Evolutionary conservation across 352 stramenopile species (phyloP).

Genomic region (Phytophthora chlamydospora): DNA sequence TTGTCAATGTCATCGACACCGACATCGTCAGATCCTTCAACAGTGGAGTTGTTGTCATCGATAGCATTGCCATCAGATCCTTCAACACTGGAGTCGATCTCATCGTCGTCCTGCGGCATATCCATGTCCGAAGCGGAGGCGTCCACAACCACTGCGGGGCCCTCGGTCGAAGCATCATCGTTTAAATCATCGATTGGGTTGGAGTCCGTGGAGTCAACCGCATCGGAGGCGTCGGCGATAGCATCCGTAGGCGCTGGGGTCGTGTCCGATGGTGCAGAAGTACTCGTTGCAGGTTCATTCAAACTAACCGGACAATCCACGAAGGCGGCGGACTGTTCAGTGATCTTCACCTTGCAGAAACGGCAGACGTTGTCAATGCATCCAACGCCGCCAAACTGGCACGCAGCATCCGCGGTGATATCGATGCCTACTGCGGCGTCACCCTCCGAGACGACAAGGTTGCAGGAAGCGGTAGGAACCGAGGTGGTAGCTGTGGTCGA

Average conservation of each 20-base stretch:
- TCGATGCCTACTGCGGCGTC: conserved; percentile 36
- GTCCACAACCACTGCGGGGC: no score
- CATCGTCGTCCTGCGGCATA: no score
- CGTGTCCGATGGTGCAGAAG: neutral
- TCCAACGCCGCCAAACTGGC: conserved; percentile 33
- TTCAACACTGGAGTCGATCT: no score
- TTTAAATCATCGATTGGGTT: no score
- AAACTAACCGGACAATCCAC: conserved; percentile 13
- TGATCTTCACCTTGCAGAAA: conserved; percentile 39
- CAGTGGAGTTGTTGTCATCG: no score
- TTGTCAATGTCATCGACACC: no score
- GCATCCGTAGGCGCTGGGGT: conserved; percentile 1
- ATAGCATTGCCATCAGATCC: no score
- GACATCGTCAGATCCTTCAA: no score
- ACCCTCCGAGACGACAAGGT: conserved; percentile 23
- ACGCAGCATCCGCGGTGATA: conserved; percentile 30
- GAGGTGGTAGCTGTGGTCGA: conserved; percentile 1
- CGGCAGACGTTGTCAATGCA: conserved; percentile 43
- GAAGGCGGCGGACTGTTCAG: conserved; percentile 20
- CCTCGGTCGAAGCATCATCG: no score
- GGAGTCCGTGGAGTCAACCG: no score
- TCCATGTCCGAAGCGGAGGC: no score
- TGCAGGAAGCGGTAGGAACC: conserved; percentile 4
- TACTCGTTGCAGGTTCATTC: neutral
- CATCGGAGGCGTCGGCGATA: neutral